A percentile compares a stretch with the other conserved stretches of the same genome.
phyloP scores from a whole-genome alignment of 768 basidiomycete species.

The Mycena metata region DNA sequence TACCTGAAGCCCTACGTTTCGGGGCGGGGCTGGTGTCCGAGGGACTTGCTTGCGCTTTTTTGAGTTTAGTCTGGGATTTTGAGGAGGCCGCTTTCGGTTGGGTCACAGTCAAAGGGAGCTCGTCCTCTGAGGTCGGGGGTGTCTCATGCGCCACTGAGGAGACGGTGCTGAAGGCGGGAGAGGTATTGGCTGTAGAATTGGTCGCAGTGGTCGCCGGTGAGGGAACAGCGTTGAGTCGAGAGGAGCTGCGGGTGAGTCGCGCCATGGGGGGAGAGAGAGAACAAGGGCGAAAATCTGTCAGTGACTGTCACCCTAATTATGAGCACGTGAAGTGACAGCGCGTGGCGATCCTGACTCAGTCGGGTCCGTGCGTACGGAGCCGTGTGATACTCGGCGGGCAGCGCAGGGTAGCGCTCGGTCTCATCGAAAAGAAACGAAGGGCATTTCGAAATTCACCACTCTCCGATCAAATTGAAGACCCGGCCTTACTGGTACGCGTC shows the following conservation, averaged over 20 bases:
- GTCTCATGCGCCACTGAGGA: slow-evolving; percentile 36
- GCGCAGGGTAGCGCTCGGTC: too few species aligned
- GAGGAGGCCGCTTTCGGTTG: slow-evolving; percentile 22
- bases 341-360: too few species aligned
- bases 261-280: slow-evolving; percentile 29
- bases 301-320: too few species aligned
- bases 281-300: neutral
- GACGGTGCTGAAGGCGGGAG: slow-evolving; percentile 39
- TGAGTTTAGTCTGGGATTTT: slow-evolving; percentile 31
- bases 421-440: too few species aligned
- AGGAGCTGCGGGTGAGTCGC: slow-evolving; percentile 37
- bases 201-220: slow-evolving; percentile 35
- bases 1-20: slow-evolving; percentile 28
- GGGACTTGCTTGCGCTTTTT: slow-evolving; percentile 5
- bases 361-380: too few species aligned
- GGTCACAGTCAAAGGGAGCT: slow-evolving; percentile 29
- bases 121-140: slow-evolving; percentile 34
- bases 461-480: too few species aligned
- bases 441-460: too few species aligned
- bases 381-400: too few species aligned
- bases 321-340: too few species aligned
- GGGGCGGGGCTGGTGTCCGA: slow-evolving; percentile 9
- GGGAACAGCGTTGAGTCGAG: slow-evolving; percentile 13
- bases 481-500: too few species aligned
- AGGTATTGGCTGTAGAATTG: slow-evolving; percentile 38